Base-by-base conservation (phyloP, 2,329 filamentous ascomycete species). In the Alternaria sp. region DNA sequence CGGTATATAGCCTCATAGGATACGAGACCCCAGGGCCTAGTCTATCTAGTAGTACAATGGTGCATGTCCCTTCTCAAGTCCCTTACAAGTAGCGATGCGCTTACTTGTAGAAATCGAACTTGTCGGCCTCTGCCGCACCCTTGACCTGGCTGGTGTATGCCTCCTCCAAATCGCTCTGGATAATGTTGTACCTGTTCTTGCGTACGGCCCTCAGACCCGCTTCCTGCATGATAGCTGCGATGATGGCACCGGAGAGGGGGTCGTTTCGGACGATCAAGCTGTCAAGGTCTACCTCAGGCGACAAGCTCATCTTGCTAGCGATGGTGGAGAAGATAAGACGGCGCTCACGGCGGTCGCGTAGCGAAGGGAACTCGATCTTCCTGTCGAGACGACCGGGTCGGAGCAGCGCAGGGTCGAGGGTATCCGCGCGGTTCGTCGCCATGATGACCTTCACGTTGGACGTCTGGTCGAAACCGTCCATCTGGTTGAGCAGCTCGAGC, bases 391-490 rank as follows among this genome's bases (percentile, higher is more conserved):
- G 93, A 71, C 96, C 96, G 30, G 96, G 96, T 74, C 96, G 93
- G 65, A 99, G 88, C 66, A 99, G 87, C 45, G 96, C 96, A 15
- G 96, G 96, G 79, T 99, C 96, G 69, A 99, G 87, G 7, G 96
- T 99, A 81, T 98, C 96, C 70, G 96, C 95, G 80, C 96, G 91
- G 85, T 99, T 99, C 71, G 96, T 99, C 71, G 96, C 96, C 96
- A 99, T 99, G 84, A 99, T 99, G 80, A 99, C 96, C 85, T 99
- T 99, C 83, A 99, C 96, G 82, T 99, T 99, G 80, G 93, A 92
- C 0, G 93, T 97, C 83, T 99, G 96, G 81, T 99, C 96, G 85
- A 99, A 99, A 69, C 96, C 96, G 80, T 99, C 96, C 96, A 99
- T 99, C 83, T 99, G 96, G 84, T 99, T 99, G 68, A 99, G 90